These are phyloP conservation scores for Eutypa lata DNA, from an alignment of 2,329 filamentous ascomycete genomes.

Conservation along the genomic window DNA sequence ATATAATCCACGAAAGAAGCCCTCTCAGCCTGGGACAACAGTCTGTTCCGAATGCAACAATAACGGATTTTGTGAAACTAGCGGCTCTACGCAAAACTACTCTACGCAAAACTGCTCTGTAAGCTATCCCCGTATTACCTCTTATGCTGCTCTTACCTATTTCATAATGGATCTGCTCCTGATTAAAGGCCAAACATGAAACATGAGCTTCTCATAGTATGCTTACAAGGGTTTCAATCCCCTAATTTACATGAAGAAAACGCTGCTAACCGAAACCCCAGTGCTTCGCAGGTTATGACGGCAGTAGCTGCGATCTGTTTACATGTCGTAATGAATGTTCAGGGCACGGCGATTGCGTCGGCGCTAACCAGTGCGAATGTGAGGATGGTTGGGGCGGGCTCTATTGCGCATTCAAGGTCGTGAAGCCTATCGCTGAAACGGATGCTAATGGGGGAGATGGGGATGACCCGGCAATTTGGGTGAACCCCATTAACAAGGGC, in stretches of 20 bases:
- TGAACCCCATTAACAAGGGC: conserved; percentile 36
- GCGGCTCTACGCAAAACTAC: conserved; percentile 19
- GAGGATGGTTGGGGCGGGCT: conserved; percentile 41
- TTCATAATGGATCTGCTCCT: background rate
- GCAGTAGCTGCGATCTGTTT: conserved; percentile 31
- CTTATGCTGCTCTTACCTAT: background rate
- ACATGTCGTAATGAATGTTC: conserved; percentile 40
- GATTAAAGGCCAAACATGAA: background rate
- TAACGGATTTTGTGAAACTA: conserved; percentile 35
- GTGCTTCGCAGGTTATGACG: conserved; percentile 42
- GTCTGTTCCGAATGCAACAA: conserved; percentile 32
- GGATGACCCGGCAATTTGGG: conserved; percentile 48
- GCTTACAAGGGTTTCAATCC: too few species aligned
- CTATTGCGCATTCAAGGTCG: conserved; percentile 41
- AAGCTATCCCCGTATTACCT: background rate
- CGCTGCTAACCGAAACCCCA: background rate
- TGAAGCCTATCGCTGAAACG: conserved; percentile 39
- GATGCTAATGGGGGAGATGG: conserved; percentile 42
- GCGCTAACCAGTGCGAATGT: conserved; percentile 40
- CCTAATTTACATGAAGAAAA: background rate
- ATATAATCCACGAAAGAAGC: conserved; percentile 33
- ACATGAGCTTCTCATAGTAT: too few species aligned
- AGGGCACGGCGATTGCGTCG: conserved; percentile 37
- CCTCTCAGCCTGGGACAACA: conserved; percentile 20
- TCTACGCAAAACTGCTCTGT: conserved; percentile 22